Evolutionary conservation across 2,329 filamentous ascomycete species (phyloP), one percentile per base, ranked within the genome.

Genomic region (Chaetoscypha palmicola): DNA sequence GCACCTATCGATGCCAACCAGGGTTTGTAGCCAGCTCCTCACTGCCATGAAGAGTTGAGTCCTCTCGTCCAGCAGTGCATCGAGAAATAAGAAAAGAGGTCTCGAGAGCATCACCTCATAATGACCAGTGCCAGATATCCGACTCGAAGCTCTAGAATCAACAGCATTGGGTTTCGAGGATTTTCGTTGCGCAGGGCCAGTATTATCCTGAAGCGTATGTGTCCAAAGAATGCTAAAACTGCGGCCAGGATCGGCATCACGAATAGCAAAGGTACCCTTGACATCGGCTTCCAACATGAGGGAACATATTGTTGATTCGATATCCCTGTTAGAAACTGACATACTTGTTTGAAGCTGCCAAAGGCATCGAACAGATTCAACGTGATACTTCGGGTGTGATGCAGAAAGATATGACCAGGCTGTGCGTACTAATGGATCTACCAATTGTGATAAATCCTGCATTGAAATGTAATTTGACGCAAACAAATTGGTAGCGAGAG

Each of bases 341-440:
- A 94, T 74, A 1, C 80, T 75, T 19, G 74, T 77, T 55, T 97
- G 89, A 40, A 98, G 68, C 52, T 88, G 80, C 86, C 92, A 94
- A 30, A 98, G 68, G 54, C 81, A 83, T 45, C 86, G 80, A 7
- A 94, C 86, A 14, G 89, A 83, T 66, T 98, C 94, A 23, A 98
- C 90, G 59, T 97, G 92, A 54, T 91, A 94, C 60, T 95, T 95
- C 0, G 90, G 89, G 50, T 83, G 81, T 10, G 81, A 73, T n/a
- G 86, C 82, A 0, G 88, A 86, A 30, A 98, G 67, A 57, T 86
- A 88, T 4, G 69, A 64, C 92, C 92, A 98, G 0, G 91, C 73
- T 44, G 82, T 76, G 1, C 71, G 70, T 12, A 92, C 80, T 17
- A 97, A 67, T 21, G 77, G 72, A 16, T 78, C 72, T 4, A 91